phyloP scores from a whole-genome alignment of 192 early-diverging fungal species.

The Podila minutissima region DNA sequence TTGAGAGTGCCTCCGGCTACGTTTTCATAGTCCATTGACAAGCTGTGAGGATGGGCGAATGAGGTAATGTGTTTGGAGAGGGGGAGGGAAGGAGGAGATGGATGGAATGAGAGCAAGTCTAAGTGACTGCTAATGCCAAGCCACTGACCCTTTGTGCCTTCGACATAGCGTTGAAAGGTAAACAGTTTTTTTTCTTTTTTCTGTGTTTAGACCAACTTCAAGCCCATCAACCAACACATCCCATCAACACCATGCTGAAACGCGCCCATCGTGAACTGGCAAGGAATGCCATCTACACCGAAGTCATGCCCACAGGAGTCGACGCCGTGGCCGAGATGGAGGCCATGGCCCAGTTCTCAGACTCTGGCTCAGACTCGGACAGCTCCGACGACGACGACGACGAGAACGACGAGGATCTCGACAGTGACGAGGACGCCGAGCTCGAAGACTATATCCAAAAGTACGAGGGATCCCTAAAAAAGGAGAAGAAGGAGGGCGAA shows the following conservation, averaged over 20 bases:
- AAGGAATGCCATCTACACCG: conserved; percentile 49
- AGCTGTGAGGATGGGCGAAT: neutral
- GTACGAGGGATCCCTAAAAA: conserved; percentile 36
- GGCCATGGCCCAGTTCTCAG: conserved; percentile 40
- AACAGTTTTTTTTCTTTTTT: conserved; percentile 1
- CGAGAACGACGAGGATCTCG: conserved; percentile 26
- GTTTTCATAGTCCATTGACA: conserved; percentile 29
- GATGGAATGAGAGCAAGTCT: neutral
- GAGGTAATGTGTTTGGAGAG: neutral
- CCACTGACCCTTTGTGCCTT: neutral
- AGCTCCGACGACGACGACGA: conserved; percentile 21
- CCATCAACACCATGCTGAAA: conserved; percentile 28
- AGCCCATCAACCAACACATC: conserved; percentile 7
- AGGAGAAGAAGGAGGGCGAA: conserved; percentile 6
- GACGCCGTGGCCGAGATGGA: conserved; percentile 29
- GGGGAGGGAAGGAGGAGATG: neutral
- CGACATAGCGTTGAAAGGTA: neutral
- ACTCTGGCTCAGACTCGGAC: conserved; percentile 50
- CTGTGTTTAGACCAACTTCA: neutral
- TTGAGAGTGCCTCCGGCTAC: conserved; percentile 70
- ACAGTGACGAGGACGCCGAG: conserved; percentile 45
- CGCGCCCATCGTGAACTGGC: conserved; percentile 40
- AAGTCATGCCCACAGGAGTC: conserved; percentile 47
- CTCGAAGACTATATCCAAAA: conserved; percentile 46
- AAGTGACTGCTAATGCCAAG: neutral